phyloP scores from a whole-genome alignment of 2,329 filamentous ascomycete genomes.

The Venturia asperata region DNA sequence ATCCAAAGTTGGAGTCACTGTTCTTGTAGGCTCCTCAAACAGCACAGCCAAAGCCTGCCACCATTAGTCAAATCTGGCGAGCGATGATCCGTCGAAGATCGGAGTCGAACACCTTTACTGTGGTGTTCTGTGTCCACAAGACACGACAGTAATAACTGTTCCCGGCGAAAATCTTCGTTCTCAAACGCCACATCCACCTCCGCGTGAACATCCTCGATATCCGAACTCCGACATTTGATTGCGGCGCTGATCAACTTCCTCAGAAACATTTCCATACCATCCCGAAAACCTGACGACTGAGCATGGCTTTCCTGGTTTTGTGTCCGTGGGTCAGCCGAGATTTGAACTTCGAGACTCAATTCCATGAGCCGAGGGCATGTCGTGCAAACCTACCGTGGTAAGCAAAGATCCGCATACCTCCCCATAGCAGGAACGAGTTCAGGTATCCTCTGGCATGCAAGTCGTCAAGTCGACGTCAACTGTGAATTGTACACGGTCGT shows the following conservation, averaged over 20 bases:
- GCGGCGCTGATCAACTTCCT: neutral
- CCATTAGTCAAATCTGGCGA: neutral
- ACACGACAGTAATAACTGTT: neutral
- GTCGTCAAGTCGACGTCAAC: neutral
- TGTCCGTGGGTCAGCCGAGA: neutral
- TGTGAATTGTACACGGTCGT: neutral
- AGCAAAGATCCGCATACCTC: neutral
- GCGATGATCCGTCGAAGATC: neutral
- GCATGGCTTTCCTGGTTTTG: neutral
- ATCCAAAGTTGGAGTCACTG: neutral
- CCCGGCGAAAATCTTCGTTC: conserved; percentile 8
- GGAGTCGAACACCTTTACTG: neutral
- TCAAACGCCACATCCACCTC: conserved; percentile 3
- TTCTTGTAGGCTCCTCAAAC: neutral
- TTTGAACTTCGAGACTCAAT: neutral
- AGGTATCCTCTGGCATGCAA: neutral
- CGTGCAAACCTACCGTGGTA: neutral
- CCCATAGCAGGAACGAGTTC: neutral
- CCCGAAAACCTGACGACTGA: neutral
- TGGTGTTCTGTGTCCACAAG: too few relatives aligned
- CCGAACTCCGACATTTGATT: conserved; percentile 2
- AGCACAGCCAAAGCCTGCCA: neutral
- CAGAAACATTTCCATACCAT: neutral
- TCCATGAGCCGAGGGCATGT: neutral
- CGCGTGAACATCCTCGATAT: neutral